phyloP scores from a whole-genome alignment of 768 basidiomycete genomes.

The Daedaleopsis sinensis region DNA sequence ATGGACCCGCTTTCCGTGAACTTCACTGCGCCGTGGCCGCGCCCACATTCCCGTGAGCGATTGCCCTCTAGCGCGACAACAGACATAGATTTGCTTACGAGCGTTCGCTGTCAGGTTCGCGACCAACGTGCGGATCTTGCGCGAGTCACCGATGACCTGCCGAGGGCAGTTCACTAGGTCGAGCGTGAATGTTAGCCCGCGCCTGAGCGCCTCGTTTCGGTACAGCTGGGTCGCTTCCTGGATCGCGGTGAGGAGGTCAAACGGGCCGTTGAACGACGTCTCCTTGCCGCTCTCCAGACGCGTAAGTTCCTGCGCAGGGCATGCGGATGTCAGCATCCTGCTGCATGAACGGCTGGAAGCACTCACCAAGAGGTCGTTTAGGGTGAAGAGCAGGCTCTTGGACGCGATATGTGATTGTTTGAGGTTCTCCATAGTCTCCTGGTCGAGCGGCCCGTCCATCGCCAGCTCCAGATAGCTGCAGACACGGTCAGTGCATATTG shows the following conservation, averaged over 20 bases:
- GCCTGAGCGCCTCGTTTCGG: conserved; percentile 63
- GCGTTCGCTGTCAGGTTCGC: conserved; percentile 81
- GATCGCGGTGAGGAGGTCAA: conserved; percentile 64
- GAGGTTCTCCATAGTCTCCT: conserved; percentile 75
- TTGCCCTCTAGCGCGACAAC: no score
- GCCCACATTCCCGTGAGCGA: neutral
- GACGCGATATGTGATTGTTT: conserved; percentile 75
- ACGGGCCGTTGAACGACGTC: conserved; percentile 76
- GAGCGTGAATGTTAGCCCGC: conserved; percentile 60
- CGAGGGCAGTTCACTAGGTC: conserved; percentile 56
- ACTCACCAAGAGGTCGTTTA: conserved; percentile 74
- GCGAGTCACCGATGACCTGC: conserved; percentile 70
- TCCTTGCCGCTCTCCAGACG: conserved; percentile 75
- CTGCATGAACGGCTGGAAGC: neutral
- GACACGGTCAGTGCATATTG: neutral
- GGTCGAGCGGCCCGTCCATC: conserved; percentile 71
- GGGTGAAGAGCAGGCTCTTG: conserved; percentile 79
- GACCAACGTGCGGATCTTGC: conserved; percentile 75
- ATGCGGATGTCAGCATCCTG: neutral
- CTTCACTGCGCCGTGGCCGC: conserved; percentile 58
- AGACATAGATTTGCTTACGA: conserved; percentile 54
- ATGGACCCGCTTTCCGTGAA: conserved; percentile 67
- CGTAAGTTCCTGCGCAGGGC: conserved; percentile 60
- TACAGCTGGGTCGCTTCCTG: conserved; percentile 66
- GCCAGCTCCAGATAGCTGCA: conserved; percentile 77